phyloP scores from a whole-genome alignment of 305 asterid genomes.

The Solanum hybrid region DNA sequence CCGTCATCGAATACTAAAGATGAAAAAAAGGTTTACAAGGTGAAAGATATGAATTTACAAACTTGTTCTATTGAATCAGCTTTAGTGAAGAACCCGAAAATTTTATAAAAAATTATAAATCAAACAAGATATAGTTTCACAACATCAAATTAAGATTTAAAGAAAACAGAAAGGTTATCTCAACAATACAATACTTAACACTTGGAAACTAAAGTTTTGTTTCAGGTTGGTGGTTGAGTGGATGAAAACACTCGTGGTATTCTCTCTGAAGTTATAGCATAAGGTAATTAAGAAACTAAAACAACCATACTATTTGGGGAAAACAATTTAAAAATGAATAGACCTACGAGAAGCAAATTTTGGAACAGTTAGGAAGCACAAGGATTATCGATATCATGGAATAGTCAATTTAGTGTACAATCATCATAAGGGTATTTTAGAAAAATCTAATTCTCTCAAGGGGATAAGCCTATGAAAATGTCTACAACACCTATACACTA shows the following conservation, averaged over 20 bases:
- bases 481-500: background rate
- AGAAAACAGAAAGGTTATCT: background rate
- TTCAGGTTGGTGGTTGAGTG: background rate
- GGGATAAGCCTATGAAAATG: background rate
- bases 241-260: background rate
- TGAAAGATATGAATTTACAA: constrained; percentile 4
- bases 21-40: background rate
- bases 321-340: no score
- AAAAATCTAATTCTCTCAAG: background rate
- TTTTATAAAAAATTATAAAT: background rate
- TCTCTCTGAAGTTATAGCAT: background rate
- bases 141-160: background rate
- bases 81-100: constrained; percentile 32
- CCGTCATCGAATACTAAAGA: background rate
- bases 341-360: no score
- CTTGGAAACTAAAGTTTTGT: background rate
- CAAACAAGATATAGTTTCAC: background rate
- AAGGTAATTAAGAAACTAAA: background rate
- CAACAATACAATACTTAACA: background rate
- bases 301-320: background rate
- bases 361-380: no score
- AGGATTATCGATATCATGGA: no score
- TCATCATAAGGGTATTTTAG: background rate
- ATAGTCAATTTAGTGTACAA: no score
- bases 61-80: constrained; percentile 37